These are phyloP conservation scores for Camellia oleifera DNA, from an alignment of 179 eudicot species.

Conservation along the genomic window DNA sequence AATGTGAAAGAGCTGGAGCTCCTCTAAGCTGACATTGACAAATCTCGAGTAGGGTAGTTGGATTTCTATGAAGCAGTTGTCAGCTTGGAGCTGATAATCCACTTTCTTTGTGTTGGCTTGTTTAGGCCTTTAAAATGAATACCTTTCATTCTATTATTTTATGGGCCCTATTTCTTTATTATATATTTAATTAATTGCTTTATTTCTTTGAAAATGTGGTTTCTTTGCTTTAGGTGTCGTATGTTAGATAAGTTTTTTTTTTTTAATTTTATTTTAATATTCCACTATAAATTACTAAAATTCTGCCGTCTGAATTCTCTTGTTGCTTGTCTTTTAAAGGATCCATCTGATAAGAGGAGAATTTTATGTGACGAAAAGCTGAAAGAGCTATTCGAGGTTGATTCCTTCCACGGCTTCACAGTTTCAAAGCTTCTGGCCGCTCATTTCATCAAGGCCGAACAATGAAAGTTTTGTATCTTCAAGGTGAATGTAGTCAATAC, in stretches of 20 bases:
- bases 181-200: neutral
- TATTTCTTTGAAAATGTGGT: neutral
- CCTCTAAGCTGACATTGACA: neutral
- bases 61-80: neutral
- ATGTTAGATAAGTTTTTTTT: too few relatives aligned
- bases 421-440: conserved; percentile 59
- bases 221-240: neutral
- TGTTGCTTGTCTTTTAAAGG: conserved; percentile 43
- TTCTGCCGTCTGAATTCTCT: neutral
- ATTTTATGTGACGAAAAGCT: conserved; percentile 83
- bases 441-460: conserved; percentile 62
- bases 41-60: neutral
- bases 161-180: neutral
- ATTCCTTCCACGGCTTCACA: conserved; percentile 61
- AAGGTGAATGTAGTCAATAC: neutral
- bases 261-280: neutral
- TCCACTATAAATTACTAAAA: neutral
- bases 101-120: neutral
- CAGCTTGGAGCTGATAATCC: conserved; percentile 1
- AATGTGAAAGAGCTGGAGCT: neutral
- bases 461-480: conserved; percentile 17
- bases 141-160: neutral
- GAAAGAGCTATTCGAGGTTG: conserved; percentile 78
- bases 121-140: neutral
- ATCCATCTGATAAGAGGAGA: conserved; percentile 65